Base-by-base conservation (phyloP, 2,329 filamentous ascomycete genomes). In the Sphaerulina vaccinii region DNA sequence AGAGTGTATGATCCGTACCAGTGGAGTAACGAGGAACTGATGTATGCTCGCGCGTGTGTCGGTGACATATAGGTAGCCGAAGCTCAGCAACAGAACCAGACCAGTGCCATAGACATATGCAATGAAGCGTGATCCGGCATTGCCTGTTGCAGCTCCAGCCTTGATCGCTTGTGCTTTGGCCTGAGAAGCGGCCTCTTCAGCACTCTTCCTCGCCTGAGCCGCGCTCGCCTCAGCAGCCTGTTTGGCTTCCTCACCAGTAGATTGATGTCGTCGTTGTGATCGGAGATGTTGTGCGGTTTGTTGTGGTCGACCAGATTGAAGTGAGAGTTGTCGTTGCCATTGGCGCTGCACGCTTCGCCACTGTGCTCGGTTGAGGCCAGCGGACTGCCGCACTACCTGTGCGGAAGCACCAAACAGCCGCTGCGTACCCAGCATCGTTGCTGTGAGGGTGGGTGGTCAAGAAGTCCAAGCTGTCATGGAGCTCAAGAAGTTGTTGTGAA, bases 1-100 rank as follows among this genome's bases (percentile, higher is more conserved):
- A 3, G 85, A 79, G 69, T 82, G 86, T 52, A 88, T 52, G 46
- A 78, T 71, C 43, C 88, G 84, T 3, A 93, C 67, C 15, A 84
- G 66, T 0, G 80, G 87, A 2, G 87, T 72, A 15, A 78, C 69
- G 15, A 78, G 66, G 68, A 75, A 80, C 68, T 74, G 70, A 64
- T 81, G 78, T 19, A 80, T 64, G 60, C 75, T 74, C 5, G 78
- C 76, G 51, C 78, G 75, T 2, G 78, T 79, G 58, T 81, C 78
- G 43, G 78, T 80, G 48, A 73, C 62, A 60, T 80, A 80, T 52
- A 79, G 70, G 60, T 77, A 79, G 51, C 71, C 73, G 41, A 73
- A 71, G 22, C 68, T 66, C 16, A 74, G 62, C 6, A 68, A 70
- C 5, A 84, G 59, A 1, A 78, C 70, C 36, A 85, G 61, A 1